Evolutionary conservation across 768 basidiomycete species (phyloP).

Genomic region (Tricholoma terreum): DNA sequence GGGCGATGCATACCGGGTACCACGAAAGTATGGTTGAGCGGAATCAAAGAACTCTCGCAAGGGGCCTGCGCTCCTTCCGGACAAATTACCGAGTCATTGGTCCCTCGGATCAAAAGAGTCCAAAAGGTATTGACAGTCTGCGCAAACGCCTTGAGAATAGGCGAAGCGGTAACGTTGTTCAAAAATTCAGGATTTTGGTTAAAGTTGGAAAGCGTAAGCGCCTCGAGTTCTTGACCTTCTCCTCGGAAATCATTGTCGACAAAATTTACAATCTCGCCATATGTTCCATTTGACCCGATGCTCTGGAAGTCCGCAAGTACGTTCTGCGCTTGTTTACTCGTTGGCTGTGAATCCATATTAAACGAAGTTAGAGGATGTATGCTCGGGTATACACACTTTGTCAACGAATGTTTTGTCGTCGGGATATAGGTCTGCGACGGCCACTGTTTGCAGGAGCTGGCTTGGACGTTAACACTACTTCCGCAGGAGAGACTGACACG

Average conservation of each 20-base stretch:
- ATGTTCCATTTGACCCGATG: conserved; percentile 50
- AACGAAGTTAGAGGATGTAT: neutral
- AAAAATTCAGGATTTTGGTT: conserved; percentile 63
- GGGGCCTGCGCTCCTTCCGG: conserved; percentile 36
- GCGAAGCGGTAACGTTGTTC: conserved; percentile 61
- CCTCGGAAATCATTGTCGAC: conserved; percentile 74
- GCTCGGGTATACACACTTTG: conserved; percentile 37
- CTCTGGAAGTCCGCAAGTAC: conserved; percentile 69
- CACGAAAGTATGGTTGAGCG: conserved; percentile 88
- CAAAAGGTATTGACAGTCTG: conserved; percentile 85
- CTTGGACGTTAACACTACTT: conserved; percentile 9
- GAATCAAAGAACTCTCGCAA: conserved; percentile 86
- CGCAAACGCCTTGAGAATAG: conserved; percentile 63
- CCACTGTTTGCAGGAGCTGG: conserved; percentile 82
- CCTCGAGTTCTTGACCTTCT: conserved; percentile 81
- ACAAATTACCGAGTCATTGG: conserved; percentile 71
- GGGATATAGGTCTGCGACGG: conserved; percentile 67
- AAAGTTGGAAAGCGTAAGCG: conserved; percentile 60
- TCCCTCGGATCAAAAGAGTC: conserved; percentile 72
- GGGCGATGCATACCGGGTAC: conserved; percentile 63
- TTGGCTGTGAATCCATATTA: conserved; percentile 51
- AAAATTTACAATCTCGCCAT: conserved; percentile 64
- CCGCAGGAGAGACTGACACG: conserved; percentile 2
- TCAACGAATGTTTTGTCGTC: conserved; percentile 92
- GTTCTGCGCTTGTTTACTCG: conserved; percentile 56